Evolutionary conservation across 2,329 filamentous ascomycete genomes (phyloP), one percentile per base, ranked within the genome.

Genomic region (Neurospora crassa): DNA sequence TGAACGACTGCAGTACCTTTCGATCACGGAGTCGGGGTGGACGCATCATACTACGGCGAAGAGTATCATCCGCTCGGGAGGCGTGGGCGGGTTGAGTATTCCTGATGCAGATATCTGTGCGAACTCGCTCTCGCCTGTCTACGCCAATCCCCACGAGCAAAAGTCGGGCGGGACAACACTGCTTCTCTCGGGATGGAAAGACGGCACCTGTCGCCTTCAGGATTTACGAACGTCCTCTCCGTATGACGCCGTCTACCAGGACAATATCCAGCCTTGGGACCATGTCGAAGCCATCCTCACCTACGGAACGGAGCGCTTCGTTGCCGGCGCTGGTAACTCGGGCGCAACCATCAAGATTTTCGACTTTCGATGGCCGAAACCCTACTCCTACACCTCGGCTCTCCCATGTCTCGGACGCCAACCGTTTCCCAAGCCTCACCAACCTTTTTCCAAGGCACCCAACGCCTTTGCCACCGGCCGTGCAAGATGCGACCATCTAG

Each of bases 131-230:
- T 81, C 86, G 42, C 82, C 84, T 0, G 78, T 87, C 0, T 76
- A 80, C 16, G 75, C 77, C 10, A 74, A 77, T 16, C 78, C 79
- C 0, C 4, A 45, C 80, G 24, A 76, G 76, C 2, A 77, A 76
- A 12, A 34, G 2, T 37, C 53, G 3, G 79, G 81, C 0, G 79
- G 78, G 24, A 79, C 79, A 1, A 82, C 80, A 29, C 77, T 86
- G 1, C 75, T 88, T 7, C 80, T 88, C 14, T 85, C 82, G 70
- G 81, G 85, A 3, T 88, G 86, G 85, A 82, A 84, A 63, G 85
- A 88, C 70, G 86, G 86, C 10, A 86, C 83, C 5, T 24, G 7
- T 45, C 82, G 80, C 34, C 82, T 88, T 1, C 80, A 83, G 71
- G 86, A 88, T 73, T 75, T 86, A 1, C 83, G 86, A 14, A 84